Evolutionary conservation across 208 protist genomes (phyloP).

Genomic region (Sergeia podlipaevii): DNA sequence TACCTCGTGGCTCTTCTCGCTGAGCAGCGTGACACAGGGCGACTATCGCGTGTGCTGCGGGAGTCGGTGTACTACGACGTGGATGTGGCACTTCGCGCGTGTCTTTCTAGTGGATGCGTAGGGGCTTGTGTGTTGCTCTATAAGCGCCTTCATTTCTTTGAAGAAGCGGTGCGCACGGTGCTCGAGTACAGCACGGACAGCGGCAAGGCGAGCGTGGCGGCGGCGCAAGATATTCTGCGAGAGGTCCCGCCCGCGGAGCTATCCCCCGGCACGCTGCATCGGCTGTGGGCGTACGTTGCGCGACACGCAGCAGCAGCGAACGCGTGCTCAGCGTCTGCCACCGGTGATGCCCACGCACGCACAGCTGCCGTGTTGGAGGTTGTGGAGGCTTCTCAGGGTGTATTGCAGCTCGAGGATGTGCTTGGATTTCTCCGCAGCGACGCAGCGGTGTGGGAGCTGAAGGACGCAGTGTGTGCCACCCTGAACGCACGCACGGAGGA

Average conservation of each 20-base stretch:
- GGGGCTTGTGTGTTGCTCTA: conserved; percentile 90
- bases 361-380: conserved; percentile 74
- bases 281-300: conserved; percentile 93
- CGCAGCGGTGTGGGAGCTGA: conserved; percentile 92
- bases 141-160: conserved; percentile 87
- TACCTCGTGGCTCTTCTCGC: conserved; percentile 93
- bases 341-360: conserved; percentile 56
- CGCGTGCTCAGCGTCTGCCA: too few relatives aligned
- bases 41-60: conserved; percentile 77
- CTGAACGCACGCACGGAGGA: conserved; percentile 89
- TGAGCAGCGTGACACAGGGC: conserved; percentile 49
- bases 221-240: conserved; percentile 66
- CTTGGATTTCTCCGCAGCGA: conserved; percentile 93
- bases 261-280: conserved; percentile 72
- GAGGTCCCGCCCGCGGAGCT: conserved; percentile 50
- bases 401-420: conserved; percentile 95
- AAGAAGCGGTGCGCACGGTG: conserved; percentile 92
- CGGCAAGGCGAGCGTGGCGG: conserved; percentile 23
- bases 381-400: conserved; percentile 54
- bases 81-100: conserved; percentile 92
- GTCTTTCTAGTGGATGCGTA: conserved; percentile 65
- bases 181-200: conserved; percentile 27
- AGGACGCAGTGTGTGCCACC: conserved; percentile 90
- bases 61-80: conserved; percentile 79
- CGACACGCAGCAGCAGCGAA: too few relatives aligned